Percentiles rank a stretch among this genome's conserved stretches.
phyloP scores from a whole-genome alignment of 2,329 filamentous ascomycete genomes.

The Colletotrichum tamarilloi region DNA sequence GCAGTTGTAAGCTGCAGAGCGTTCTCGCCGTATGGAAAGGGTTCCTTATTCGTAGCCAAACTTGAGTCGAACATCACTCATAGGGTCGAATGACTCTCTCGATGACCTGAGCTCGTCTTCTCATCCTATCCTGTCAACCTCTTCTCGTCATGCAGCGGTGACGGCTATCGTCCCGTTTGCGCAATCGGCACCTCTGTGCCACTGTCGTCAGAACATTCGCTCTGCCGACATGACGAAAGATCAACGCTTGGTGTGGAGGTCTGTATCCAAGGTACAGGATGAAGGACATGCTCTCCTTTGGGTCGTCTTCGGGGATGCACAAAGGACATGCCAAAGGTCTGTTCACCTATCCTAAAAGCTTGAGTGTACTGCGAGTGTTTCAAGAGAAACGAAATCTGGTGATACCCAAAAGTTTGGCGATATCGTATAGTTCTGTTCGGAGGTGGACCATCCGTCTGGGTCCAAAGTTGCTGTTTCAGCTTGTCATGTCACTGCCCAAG shows the following conservation, averaged over 20 bases:
- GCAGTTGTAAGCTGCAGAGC: too few species aligned
- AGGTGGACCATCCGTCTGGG: neutral
- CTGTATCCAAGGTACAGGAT: neutral
- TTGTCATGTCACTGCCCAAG: slow-evolving; percentile 12
- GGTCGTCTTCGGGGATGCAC: neutral
- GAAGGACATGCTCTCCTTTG: neutral
- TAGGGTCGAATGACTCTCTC: neutral
- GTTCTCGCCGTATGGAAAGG: too few species aligned
- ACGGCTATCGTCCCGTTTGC: slow-evolving; percentile 13
- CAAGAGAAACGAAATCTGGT: neutral
- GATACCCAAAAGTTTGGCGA: neutral
- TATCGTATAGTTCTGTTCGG: slow-evolving; percentile 10
- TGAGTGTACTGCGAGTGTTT: slow-evolving; percentile 13
- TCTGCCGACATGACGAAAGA: slow-evolving; percentile 15
- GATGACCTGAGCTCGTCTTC: neutral
- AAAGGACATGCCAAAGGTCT: neutral
- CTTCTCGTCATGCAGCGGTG: slow-evolving; percentile 9
- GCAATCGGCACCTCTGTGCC: neutral
- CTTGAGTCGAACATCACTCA: neutral
- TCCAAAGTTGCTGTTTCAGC: slow-evolving; percentile 24
- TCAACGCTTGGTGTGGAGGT: neutral
- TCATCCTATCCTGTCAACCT: slow-evolving; percentile 5
- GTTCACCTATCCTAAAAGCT: neutral
- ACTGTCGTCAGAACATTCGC: slow-evolving; percentile 1
- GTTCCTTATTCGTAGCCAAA: neutral